Evolutionary conservation across 1,284 basidiomycete species (phyloP).

Genomic region (Ganoderma resinaceum): DNA sequence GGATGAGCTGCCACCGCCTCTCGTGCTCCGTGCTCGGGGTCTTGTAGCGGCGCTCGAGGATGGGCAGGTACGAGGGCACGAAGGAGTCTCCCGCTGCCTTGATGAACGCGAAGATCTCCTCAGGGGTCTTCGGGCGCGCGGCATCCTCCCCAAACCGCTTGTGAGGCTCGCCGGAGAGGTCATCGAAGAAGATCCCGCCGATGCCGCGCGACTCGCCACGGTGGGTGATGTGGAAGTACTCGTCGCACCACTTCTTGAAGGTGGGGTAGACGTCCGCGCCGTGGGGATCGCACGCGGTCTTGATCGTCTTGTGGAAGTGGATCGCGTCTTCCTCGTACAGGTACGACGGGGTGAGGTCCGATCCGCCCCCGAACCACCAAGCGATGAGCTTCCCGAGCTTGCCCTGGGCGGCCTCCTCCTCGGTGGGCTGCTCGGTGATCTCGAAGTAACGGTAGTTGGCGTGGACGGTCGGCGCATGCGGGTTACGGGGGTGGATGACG

Average conservation of each 20-base stretch:
- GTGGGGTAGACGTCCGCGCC: constrained; percentile 74
- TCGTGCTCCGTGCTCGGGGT: constrained; percentile 68
- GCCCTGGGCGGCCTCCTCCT: constrained; percentile 44
- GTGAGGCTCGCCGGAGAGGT: constrained; percentile 73
- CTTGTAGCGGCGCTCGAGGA: constrained; percentile 66
- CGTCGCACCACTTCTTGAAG: constrained; percentile 98
- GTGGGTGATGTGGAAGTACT: constrained; percentile 95
- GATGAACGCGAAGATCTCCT: constrained; percentile 82
- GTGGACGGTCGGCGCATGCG: constrained; percentile 92
- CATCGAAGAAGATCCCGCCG: constrained; percentile 98
- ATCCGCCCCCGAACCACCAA: constrained; percentile 99
- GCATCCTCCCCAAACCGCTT: constrained; percentile 57
- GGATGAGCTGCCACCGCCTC: constrained; percentile 89
- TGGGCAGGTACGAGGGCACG: constrained; percentile 87
- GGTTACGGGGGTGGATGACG: constrained; percentile 94
- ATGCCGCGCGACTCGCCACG: constrained; percentile 88
- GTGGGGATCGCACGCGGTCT: constrained; percentile 80
- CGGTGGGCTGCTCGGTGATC: constrained; percentile 61
- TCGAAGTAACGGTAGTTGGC: constrained; percentile 99
- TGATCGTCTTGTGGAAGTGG: constrained; percentile 89
- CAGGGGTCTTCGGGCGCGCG: constrained; percentile 56
- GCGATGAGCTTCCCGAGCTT: constrained; percentile 63
- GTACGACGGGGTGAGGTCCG: constrained; percentile 95
- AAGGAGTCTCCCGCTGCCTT: constrained; percentile 78
- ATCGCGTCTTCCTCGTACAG: constrained; percentile 87